phyloP scores from a whole-genome alignment of 139 green algal species.

The Tetraselmis chui region DNA sequence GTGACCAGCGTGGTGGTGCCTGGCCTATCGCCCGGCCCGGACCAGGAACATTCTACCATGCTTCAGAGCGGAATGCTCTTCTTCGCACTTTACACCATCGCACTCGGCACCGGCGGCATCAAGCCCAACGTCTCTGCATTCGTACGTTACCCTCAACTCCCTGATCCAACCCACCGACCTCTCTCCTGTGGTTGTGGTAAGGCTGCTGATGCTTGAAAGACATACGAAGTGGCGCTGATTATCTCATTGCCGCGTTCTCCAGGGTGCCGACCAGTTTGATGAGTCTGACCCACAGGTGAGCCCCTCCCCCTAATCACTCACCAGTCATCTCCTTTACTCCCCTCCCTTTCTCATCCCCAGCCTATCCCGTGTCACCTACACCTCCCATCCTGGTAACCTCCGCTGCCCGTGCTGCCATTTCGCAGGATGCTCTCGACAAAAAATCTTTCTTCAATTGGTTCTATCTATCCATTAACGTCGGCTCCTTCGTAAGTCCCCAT shows the following conservation, averaged over 20 bases:
- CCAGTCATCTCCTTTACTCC: not conserved
- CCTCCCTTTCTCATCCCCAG: not conserved
- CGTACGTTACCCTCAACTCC: too few relatives aligned
- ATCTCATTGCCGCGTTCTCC: too few relatives aligned
- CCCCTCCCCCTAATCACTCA: not conserved
- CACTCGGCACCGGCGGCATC: slow-evolving; percentile 83
- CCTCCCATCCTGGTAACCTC: too few relatives aligned
- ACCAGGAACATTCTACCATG: slow-evolving; percentile 30
- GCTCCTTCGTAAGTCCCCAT: slow-evolving; percentile 72
- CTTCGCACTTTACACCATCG: slow-evolving; percentile 71
- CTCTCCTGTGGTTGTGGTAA: too few relatives aligned
- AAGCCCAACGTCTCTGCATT: slow-evolving; percentile 48
- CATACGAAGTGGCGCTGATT: too few relatives aligned
- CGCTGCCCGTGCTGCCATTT: too few relatives aligned
- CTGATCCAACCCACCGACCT: too few relatives aligned
- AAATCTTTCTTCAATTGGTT: slow-evolving; percentile 96
- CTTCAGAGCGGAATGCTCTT: slow-evolving; percentile 56
- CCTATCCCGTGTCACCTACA: too few relatives aligned
- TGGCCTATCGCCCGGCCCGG: slow-evolving; percentile 33
- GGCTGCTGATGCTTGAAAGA: too few relatives aligned
- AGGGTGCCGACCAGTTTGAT: slow-evolving; percentile 46
- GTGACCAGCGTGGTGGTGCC: slow-evolving; percentile 39
- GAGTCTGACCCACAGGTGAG: not conserved
- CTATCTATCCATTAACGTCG: slow-evolving; percentile 95
- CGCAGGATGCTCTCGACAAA: slow-evolving; percentile 74